Evolutionary conservation across 1,284 basidiomycete species (phyloP), one percentile per base, ranked within the genome.

Genomic region (Ceratobasidium sp.): DNA sequence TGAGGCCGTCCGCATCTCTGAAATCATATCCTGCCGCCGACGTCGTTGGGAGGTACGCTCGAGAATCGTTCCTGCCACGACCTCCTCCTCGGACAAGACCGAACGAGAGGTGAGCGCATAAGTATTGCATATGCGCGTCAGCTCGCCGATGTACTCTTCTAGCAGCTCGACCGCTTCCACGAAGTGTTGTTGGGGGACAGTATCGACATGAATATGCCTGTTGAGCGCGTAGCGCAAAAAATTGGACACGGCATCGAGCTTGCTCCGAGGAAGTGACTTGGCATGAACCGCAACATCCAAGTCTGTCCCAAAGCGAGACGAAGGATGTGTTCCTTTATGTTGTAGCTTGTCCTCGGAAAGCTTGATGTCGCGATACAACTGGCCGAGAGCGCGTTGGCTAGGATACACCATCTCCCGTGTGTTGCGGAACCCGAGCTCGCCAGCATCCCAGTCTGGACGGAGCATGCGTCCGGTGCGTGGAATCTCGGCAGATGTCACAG

Each of bases 1-100:
- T 1, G 88, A 82, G 79, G 92, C 90, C 9, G 88, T 83, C 59
- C 86, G 85, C 91, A 94, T 91, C 22, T 89, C 86, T 73, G 89
- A 86, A 76, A 88, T 88, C 49, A 91, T 86, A 78, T 90, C 88
- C 64, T 83, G 86, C 77, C 91, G 85, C 86, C 88, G 90, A 46
- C 90, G 84, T 71, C 84, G 87, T 78, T 92, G 89, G 1, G 88
- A 82, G 65, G 82, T 85, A 56, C 89, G 90, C 0, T 90, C 90
- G 52, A 92, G 83, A 77, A 95, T 94, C 0, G 90, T 90, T 17
- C 92, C 92, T 8, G 90, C 84, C 0, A 93, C 89, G 32, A 93
- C 86, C 80, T 95, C 93, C 73, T 91, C 90, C 80, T 94, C 93
- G 5, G 87, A 83, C 44, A 95, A 84, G 15, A 88, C 89, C 2